Evolutionary conservation across 805 yeast species (phyloP), one percentile per base, ranked within the genome.

Genomic region (Nakazawaea holstii): DNA sequence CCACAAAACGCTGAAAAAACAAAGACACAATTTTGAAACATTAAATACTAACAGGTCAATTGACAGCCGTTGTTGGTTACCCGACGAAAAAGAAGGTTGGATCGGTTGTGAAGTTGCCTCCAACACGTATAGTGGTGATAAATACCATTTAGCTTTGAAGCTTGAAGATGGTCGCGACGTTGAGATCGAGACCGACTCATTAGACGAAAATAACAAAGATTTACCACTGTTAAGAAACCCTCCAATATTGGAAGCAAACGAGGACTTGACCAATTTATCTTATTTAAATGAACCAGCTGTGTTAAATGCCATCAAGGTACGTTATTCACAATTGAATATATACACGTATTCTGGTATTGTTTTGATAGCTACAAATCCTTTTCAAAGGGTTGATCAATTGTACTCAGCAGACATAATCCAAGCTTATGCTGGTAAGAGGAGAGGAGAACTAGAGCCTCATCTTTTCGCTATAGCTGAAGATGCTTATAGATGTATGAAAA

Each of bases 331-430:
- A 62, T 77, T 92, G 57, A 87, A 84, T 62, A 92, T 92, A 51
- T 92, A 92, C 66, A 94, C 99, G 2, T 92, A 92, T 64, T 87
- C 96, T 1, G 99, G 99, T 65, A 94, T 92, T 48, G 99, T 92
- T 42, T 77, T 92, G 62, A 92, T 92, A 60, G 99, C 99, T 17
- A 84, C 95, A 1, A 92, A 92, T 64, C 99, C 99, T 9, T 92
- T 92, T 66, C 97, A 89, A 63, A 76, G 86, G 55, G 88, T 90
- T 38, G 98, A 92, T 64, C 91, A 87, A 59, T 72, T 92, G 42
- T 92, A 92, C 65, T 84, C 96, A 2, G 87, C 86, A 36, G 96
- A 92, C 58, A 87, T 92, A 64, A 89, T 92, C 50, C 97, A 92
- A 65, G 92, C 96, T 15, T 92, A 92, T 63, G 89, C 96, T 8